Base-by-base conservation (phyloP, 495 filamentous ascomycete genomes). In the Trichocladium uniseriatum region DNA sequence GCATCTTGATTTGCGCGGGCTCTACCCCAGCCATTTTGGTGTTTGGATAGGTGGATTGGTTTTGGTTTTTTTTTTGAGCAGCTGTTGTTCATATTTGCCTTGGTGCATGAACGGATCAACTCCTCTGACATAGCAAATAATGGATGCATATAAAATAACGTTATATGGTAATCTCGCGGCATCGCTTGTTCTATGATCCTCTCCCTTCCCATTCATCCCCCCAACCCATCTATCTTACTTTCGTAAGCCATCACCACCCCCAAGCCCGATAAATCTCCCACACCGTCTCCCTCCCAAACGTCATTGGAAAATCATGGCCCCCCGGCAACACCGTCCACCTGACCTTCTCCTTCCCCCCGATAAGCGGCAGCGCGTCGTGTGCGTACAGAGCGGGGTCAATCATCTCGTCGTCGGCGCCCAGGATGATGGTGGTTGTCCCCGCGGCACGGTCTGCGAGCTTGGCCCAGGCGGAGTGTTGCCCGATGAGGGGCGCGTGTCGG, bases 221-320 rank as follows among this genome's bases (percentile, higher is more conserved):
- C n/a, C n/a, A n/a, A n/a, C n/a, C n/a, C n/a, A n/a, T n/a, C n/a
- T n/a, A n/a, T n/a, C n/a, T n/a, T n/a, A n/a, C n/a, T n/a, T n/a
- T n/a, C n/a, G n/a, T n/a, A n/a, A n/a, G n/a, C 48, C 43, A 45
- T 18, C 11, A 32, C 49, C 27, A 32, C 20, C 53, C 57, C 67
- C 72, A 76, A 36, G 68, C 68, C 27, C 60, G 54, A 35, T 63
- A 62, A n/a, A 78, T 63, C 16, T 55, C 63, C 45, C 55, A 56
- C 59, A 74, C 51, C 32, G 68, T 62, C 32, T 72, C 62, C 8
- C 52, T 39, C 4, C 54, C 43, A 37, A 65, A 55, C 16, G 72
- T 71, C 49, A 75, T 70, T 5, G 75, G 74, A 38, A 79, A 79
- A 22, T 75, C 76, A 53, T 79, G 76, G 9, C 60, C 69, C 7